phyloP scores from a whole-genome alignment of 108 stramenopile species.

The Nitzschia putrida region DNA sequence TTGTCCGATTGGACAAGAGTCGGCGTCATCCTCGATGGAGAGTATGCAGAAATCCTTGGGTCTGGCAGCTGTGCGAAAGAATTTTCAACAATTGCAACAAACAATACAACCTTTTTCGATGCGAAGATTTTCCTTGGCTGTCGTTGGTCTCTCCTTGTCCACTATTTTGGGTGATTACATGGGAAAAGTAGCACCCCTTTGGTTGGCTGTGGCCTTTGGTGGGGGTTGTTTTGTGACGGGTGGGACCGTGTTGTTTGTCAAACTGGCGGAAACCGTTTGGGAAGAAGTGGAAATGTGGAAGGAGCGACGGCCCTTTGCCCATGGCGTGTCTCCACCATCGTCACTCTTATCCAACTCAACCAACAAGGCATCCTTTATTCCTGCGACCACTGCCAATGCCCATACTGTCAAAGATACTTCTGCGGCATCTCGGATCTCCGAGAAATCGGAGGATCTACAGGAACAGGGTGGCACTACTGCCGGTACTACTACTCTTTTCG shows the following conservation, averaged over 20 bases:
- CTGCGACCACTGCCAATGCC: too few relatives aligned
- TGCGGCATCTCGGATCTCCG: too few relatives aligned
- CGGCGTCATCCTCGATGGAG: background rate
- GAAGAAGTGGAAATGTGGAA: constrained; percentile 36
- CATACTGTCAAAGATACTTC: too few relatives aligned
- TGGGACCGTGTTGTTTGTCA: constrained; percentile 40
- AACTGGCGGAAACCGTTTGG: constrained; percentile 24
- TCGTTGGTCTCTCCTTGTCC: constrained; percentile 37
- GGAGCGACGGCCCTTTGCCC: constrained; percentile 22
- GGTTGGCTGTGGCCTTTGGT: constrained; percentile 55
- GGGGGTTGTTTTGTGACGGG: constrained; percentile 51
- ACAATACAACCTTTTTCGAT: constrained; percentile 4
- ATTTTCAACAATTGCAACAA: too few relatives aligned
- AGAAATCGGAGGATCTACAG: too few relatives aligned
- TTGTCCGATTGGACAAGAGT: constrained; percentile 28
- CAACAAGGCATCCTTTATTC: too few relatives aligned
- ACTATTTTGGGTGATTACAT: constrained; percentile 41
- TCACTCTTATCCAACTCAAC: too few relatives aligned
- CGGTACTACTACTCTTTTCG: too few relatives aligned
- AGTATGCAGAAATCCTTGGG: background rate
- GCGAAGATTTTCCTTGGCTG: constrained; percentile 10
- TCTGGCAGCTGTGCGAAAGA: constrained; percentile 5
- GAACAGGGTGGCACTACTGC: too few relatives aligned
- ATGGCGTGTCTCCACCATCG: too few relatives aligned
- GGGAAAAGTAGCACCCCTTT: constrained; percentile 53